Percentiles rank a stretch among this genome's conserved stretches.
phyloP scores from a whole-genome alignment of 2,329 filamentous ascomycete genomes.

The Fusarium sp. region DNA sequence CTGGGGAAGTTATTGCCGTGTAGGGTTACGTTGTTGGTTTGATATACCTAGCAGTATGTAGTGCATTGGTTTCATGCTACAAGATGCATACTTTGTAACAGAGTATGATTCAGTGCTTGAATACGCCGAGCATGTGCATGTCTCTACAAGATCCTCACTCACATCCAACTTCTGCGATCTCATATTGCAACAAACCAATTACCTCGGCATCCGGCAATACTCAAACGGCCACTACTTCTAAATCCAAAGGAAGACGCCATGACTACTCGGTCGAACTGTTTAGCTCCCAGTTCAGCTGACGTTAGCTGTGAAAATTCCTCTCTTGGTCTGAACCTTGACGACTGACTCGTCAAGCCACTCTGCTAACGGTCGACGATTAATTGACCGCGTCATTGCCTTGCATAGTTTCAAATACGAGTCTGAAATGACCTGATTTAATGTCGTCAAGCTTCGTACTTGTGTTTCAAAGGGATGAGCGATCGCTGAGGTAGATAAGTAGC shows the following conservation, averaged over 20 bases:
- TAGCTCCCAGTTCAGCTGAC: background rate
- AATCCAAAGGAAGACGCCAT: background rate
- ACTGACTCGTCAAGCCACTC: constrained; percentile 39
- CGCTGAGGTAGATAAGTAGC: constrained; percentile 5
- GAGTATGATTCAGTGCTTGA: background rate
- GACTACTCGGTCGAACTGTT: background rate
- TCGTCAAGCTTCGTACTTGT: constrained; percentile 23
- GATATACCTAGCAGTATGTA: constrained; percentile 2
- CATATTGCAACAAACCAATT: background rate
- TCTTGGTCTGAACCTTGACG: background rate
- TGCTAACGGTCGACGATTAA: constrained; percentile 2
- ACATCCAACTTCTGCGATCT: background rate
- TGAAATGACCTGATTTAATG: constrained; percentile 2
- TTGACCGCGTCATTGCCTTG: constrained; percentile 7
- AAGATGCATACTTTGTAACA: background rate
- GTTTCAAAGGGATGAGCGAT: constrained; percentile 22
- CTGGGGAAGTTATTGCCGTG: constrained; percentile 10
- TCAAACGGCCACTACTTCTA: background rate
- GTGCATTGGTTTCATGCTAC: background rate
- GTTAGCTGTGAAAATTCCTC: background rate
- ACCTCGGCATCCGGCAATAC: background rate
- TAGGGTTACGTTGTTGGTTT: constrained; percentile 6
- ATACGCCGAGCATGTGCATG: background rate
- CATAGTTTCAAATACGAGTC: constrained; percentile 1
- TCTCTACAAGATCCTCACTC: background rate